Conservation (phyloP, 768 basidiomycete genomes). For the Pleurotus platypus region DNA sequence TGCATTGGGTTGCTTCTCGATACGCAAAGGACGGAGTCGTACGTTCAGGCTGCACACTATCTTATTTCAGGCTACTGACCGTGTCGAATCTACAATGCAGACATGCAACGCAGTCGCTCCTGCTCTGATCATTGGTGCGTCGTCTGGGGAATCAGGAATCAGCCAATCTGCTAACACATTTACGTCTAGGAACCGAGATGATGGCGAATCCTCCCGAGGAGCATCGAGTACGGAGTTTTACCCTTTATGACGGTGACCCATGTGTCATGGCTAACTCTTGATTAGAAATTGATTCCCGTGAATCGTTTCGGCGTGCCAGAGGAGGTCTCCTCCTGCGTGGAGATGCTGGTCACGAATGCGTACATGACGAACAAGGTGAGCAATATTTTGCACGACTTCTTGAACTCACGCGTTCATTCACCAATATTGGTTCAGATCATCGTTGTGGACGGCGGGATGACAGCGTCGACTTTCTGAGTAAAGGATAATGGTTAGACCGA, state of each 20-base stretch:
- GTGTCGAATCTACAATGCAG: constrained; percentile 13
- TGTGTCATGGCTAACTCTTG: background rate
- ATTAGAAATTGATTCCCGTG: constrained; percentile 43
- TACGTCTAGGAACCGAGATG: constrained; percentile 41
- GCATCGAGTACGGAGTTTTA: constrained; percentile 24
- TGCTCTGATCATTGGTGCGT: constrained; percentile 41
- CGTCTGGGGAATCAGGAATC: background rate
- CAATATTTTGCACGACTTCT: background rate
- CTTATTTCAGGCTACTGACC: background rate
- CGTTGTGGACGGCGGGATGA: constrained; percentile 44
- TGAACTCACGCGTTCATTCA: background rate
- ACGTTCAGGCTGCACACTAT: constrained; percentile 10
- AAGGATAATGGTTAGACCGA: constrained; percentile 13
- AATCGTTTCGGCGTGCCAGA: constrained; percentile 47
- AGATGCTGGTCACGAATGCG: constrained; percentile 43
- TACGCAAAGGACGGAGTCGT: constrained; percentile 51
- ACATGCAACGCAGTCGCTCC: constrained; percentile 53
- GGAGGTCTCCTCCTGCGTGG: constrained; percentile 50
- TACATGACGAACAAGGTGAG: constrained; percentile 59
- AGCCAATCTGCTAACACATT: background rate
- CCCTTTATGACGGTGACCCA: too few species aligned
- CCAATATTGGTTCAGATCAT: constrained; percentile 28
- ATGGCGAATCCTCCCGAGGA: constrained; percentile 35
- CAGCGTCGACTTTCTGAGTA: constrained; percentile 37
- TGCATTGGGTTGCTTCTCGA: constrained; percentile 51